Evolutionary conservation across 805 yeast genomes (phyloP).

Genomic region (Ogataea pignaliae): DNA sequence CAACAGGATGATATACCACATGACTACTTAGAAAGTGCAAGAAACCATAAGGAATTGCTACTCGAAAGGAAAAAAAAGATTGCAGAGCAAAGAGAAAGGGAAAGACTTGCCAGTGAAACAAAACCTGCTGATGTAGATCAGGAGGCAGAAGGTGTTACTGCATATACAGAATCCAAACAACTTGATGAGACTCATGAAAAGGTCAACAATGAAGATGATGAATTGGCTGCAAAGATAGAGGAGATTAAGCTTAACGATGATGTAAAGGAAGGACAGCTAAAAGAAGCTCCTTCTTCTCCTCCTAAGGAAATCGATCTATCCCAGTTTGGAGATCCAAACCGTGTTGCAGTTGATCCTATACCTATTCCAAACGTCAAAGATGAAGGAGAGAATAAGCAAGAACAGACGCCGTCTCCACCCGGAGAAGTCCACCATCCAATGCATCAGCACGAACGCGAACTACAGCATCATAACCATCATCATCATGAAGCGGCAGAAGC

Average conservation of each 20-base stretch:
- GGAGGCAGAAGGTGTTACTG: neutral
- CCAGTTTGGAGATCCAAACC: conserved; percentile 31
- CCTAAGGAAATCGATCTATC: conserved; percentile 29
- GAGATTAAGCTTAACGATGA: too few relatives aligned
- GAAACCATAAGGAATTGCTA: conserved; percentile 61
- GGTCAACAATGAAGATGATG: too few relatives aligned
- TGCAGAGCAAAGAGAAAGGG: conserved; percentile 23
- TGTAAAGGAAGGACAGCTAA: too few relatives aligned
- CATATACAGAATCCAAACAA: conserved; percentile 1
- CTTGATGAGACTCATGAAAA: neutral
- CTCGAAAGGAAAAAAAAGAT: conserved; percentile 54
- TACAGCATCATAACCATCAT: conserved; percentile 30
- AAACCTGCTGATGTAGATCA: conserved; percentile 1
- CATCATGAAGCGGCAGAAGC: neutral
- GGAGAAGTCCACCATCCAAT: conserved; percentile 1
- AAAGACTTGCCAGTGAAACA: conserved; percentile 8
- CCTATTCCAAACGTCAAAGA: neutral
- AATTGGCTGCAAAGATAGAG: too few relatives aligned
- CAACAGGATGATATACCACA: conserved; percentile 70
- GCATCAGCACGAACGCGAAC: conserved; percentile 24
- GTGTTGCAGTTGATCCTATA: conserved; percentile 15
- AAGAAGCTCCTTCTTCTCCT: too few relatives aligned
- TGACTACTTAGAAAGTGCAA: conserved; percentile 69
- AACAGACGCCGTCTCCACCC: neutral
- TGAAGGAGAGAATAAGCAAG: neutral